Evolutionary conservation across 192 early-diverging fungal species (phyloP).

Genomic region (Podila clonocystis): DNA sequence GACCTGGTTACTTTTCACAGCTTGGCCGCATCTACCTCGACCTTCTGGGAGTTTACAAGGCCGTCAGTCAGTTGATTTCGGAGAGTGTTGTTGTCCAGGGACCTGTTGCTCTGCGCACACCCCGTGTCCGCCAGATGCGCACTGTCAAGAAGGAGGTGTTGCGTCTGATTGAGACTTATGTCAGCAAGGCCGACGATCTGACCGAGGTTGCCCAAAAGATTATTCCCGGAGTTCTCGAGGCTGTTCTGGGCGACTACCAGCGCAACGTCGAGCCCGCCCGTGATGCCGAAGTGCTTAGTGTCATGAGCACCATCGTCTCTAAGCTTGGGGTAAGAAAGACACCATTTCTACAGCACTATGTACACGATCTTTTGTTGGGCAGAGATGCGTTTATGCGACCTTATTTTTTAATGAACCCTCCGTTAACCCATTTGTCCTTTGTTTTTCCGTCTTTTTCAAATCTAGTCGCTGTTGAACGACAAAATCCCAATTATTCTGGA

Average conservation of each 20-base stretch:
- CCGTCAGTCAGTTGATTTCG: slow-evolving; percentile 87
- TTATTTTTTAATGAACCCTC: too few species aligned
- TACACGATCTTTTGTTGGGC: slow-evolving; percentile 6
- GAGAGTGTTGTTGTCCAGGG: slow-evolving; percentile 78
- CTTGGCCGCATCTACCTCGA: slow-evolving; percentile 91
- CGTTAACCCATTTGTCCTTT: not conserved
- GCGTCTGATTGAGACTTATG: slow-evolving; percentile 92
- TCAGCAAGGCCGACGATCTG: slow-evolving; percentile 90
- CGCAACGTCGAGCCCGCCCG: slow-evolving; percentile 87
- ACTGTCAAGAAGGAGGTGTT: slow-evolving; percentile 98
- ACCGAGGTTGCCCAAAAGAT: slow-evolving; percentile 80
- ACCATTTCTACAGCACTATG: slow-evolving; percentile 45
- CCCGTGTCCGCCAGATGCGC: slow-evolving; percentile 88
- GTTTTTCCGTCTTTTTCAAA: not conserved
- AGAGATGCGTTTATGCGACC: not conserved
- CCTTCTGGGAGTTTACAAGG: slow-evolving; percentile 92
- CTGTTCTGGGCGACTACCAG: slow-evolving; percentile 90
- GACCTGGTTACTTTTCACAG: slow-evolving; percentile 88
- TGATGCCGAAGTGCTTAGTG: slow-evolving; percentile 95
- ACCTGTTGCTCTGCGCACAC: slow-evolving; percentile 90
- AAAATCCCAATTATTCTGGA: slow-evolving; percentile 89
- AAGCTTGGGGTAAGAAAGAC: slow-evolving; percentile 74
- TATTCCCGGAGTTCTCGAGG: slow-evolving; percentile 91
- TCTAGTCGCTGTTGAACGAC: slow-evolving; percentile 78
- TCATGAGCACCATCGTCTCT: slow-evolving; percentile 88